Evolutionary conservation across 805 yeast genomes (phyloP).

Genomic region (Myxozyma neotropica): DNA sequence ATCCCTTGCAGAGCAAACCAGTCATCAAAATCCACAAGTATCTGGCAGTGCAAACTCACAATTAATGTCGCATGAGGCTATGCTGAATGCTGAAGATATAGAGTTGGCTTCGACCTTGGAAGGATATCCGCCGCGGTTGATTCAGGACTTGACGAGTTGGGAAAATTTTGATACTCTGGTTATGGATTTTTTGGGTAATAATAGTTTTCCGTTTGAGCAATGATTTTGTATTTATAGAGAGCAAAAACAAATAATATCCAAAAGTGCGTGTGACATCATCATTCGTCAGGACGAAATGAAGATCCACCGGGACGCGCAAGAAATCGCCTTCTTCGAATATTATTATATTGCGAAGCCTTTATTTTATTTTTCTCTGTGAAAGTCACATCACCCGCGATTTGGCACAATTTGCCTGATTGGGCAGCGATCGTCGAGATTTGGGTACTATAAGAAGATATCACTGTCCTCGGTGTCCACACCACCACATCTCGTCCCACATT

Average conservation of each 20-base stretch:
- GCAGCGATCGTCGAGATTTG: neutral
- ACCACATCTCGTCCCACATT: too few species aligned
- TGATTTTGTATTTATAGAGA: too few species aligned
- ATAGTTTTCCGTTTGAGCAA: neutral
- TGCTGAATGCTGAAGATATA: neutral
- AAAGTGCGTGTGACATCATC: too few species aligned
- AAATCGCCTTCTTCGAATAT: too few species aligned
- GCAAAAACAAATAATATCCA: too few species aligned
- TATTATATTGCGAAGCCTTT: neutral
- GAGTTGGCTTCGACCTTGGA: too few species aligned
- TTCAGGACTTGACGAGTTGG: constrained; percentile 25
- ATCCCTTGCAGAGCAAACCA: neutral
- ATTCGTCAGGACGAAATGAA: too few species aligned
- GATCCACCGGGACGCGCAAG: too few species aligned
- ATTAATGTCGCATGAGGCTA: neutral
- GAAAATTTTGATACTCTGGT: constrained; percentile 27
- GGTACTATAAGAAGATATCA: neutral
- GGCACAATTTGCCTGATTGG: too few species aligned
- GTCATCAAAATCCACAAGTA: neutral
- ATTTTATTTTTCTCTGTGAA: neutral
- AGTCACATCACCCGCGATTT: too few species aligned
- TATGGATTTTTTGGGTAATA: constrained; percentile 22
- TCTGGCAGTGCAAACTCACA: neutral
- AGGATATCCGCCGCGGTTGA: neutral
- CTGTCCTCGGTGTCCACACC: neutral